Conservation (phyloP, 108 stramenopile species). For the Nitzschia putrida region DNA sequence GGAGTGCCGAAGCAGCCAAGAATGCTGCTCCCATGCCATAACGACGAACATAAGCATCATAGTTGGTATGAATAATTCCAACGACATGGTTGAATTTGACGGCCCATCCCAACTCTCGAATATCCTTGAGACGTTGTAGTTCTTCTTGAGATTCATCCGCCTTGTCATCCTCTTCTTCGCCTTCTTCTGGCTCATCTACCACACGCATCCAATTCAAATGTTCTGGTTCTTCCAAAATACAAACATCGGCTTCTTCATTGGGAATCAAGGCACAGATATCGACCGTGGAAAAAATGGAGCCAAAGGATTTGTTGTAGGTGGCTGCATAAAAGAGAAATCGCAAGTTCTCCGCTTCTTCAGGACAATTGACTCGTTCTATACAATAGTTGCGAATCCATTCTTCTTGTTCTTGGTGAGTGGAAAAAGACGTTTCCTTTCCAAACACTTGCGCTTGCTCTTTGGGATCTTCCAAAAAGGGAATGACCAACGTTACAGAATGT, state of each 20-base stretch:
- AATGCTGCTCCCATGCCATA: constrained; percentile 67
- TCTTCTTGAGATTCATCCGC: background rate
- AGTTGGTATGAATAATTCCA: constrained; percentile 94
- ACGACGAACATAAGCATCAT: constrained; percentile 80
- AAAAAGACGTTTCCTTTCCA: constrained; percentile 58
- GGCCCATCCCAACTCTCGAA: constrained; percentile 74
- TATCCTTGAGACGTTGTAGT: constrained; percentile 1
- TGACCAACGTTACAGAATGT: constrained; percentile 62
- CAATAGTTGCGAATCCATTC: constrained; percentile 72
- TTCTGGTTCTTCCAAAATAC: constrained; percentile 94
- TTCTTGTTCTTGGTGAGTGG: constrained; percentile 68
- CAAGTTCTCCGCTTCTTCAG: constrained; percentile 49
- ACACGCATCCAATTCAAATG: constrained; percentile 93
- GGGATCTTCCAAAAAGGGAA: constrained; percentile 79
- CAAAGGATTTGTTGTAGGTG: constrained; percentile 68
- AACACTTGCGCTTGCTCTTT: constrained; percentile 64
- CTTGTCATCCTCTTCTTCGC: background rate
- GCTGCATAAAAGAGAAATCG: constrained; percentile 69
- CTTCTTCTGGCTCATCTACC: constrained; percentile 15
- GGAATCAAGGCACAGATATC: constrained; percentile 83
- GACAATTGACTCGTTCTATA: constrained; percentile 31
- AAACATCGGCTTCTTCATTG: constrained; percentile 79
- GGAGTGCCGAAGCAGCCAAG: constrained; percentile 72
- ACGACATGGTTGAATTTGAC: constrained; percentile 88
- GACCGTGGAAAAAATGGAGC: constrained; percentile 85